These are phyloP conservation scores for Coleophoma cylindrospora DNA, from an alignment of 2,329 filamentous ascomycete genomes.

Conservation along the genomic window DNA sequence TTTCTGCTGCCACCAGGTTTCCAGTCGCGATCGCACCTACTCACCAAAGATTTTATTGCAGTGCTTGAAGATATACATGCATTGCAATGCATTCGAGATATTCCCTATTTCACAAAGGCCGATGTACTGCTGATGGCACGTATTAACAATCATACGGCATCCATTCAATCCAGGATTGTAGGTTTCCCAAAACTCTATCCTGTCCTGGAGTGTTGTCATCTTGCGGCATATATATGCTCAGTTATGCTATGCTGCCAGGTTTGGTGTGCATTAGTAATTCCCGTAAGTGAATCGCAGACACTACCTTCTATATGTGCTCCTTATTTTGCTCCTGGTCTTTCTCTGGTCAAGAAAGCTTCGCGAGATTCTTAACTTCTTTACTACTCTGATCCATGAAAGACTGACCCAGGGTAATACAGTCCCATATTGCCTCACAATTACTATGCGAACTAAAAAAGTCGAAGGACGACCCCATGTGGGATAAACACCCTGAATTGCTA, in stretches of 20 bases:
- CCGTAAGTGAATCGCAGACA: slow-evolving; percentile 26
- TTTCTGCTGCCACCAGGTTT: slow-evolving; percentile 32
- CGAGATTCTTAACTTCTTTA: too few relatives aligned
- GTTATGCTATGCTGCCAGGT: slow-evolving; percentile 34
- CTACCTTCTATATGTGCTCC: not conserved
- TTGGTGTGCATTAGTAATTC: slow-evolving; percentile 33
- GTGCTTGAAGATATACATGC: slow-evolving; percentile 33
- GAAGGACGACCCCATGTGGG: slow-evolving; percentile 26
- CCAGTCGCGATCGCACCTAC: slow-evolving; percentile 12
- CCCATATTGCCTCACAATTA: slow-evolving; percentile 26
- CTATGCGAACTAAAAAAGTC: slow-evolving; percentile 26
- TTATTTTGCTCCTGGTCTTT: too few relatives aligned
- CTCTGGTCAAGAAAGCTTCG: not conserved
- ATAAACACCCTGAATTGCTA: slow-evolving; percentile 27
- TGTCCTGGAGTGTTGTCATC: slow-evolving; percentile 28
- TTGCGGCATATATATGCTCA: slow-evolving; percentile 37
- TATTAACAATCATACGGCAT: slow-evolving; percentile 36
- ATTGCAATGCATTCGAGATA: slow-evolving; percentile 32
- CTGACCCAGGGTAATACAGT: slow-evolving; percentile 17
- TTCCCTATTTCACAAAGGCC: slow-evolving; percentile 4
- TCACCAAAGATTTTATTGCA: slow-evolving; percentile 28
- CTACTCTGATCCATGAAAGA: not conserved
- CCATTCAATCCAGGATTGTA: slow-evolving; percentile 34
- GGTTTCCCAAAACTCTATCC: slow-evolving; percentile 16
- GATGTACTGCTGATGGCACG: slow-evolving; percentile 23